Conservation (phyloP, 768 basidiomycete species). For the Kockovaella imperatae region DNA sequence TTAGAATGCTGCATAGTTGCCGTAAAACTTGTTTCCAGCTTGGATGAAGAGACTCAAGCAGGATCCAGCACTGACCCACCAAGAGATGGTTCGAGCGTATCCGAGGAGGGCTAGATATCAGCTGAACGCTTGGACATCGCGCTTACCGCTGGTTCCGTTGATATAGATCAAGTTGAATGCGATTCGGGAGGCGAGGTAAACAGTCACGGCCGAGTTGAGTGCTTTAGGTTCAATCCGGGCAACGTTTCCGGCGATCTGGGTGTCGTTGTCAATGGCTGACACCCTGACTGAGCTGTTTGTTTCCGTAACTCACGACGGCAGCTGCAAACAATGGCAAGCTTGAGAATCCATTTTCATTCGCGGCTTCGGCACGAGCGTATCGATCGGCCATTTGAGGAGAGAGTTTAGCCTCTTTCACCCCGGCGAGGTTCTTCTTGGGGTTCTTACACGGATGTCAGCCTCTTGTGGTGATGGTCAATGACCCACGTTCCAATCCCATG, state of each 20-base stretch:
- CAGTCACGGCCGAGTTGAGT: slow-evolving; percentile 23
- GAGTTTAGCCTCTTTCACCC: slow-evolving; percentile 21
- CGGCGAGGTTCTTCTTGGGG: slow-evolving; percentile 12
- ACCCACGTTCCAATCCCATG: slow-evolving; percentile 26
- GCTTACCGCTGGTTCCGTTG: slow-evolving; percentile 4
- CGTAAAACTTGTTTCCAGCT: slow-evolving; percentile 26
- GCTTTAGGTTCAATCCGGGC: slow-evolving; percentile 21
- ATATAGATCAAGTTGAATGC: slow-evolving; percentile 32
- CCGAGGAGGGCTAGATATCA: slow-evolving; percentile 6
- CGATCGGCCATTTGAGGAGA: slow-evolving; percentile 13
- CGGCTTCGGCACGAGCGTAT: slow-evolving; percentile 30
- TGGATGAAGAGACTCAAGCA: slow-evolving; percentile 33
- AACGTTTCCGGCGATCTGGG: slow-evolving; percentile 29
- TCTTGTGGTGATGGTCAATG: neutral
- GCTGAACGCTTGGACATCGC: neutral
- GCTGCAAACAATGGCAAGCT: slow-evolving; percentile 27
- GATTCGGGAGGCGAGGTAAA: slow-evolving; percentile 23
- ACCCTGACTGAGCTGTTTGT: too few relatives aligned
- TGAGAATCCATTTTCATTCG: slow-evolving; percentile 28
- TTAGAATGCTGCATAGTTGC: neutral
- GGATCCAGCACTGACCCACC: slow-evolving; percentile 19
- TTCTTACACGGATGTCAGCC: neutral
- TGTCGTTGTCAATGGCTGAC: neutral
- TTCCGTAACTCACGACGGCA: slow-evolving; percentile 19
- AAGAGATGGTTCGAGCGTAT: slow-evolving; percentile 18